Conservation (phyloP, 1,284 basidiomycete species). For the Cryptococcus deneoformans region DNA sequence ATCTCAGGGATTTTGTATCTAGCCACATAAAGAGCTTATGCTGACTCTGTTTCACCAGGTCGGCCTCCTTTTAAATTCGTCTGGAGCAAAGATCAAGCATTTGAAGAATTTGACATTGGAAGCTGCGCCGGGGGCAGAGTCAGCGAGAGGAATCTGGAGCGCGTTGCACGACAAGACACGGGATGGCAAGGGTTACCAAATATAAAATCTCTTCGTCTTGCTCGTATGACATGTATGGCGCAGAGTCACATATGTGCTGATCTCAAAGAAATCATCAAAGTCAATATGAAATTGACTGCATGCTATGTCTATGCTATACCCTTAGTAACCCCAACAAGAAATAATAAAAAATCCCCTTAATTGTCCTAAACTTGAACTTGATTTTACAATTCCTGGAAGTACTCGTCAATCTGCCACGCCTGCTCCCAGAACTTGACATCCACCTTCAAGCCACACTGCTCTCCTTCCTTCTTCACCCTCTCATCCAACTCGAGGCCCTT, state of each 20-base stretch:
- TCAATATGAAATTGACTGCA: no score
- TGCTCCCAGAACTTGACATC: constrained; percentile 80
- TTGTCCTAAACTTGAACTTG: no score
- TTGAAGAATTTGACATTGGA: constrained; percentile 47
- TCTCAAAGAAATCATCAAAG: no score
- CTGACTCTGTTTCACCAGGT: constrained; percentile 21
- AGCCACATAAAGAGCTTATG: neutral
- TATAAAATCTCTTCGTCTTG: constrained; percentile 21
- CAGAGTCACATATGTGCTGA: neutral
- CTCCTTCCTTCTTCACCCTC: constrained; percentile 68
- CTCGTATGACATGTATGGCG: no score
- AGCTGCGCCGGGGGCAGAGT: constrained; percentile 43
- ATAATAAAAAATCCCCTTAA: no score
- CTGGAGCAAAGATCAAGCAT: constrained; percentile 47
- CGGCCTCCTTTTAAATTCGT: constrained; percentile 42
- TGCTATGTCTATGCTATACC: neutral
- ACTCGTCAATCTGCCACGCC: constrained; percentile 91
- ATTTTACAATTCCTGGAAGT: constrained; percentile 6
- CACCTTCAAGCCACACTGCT: constrained; percentile 62
- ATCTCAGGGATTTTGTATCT: neutral
- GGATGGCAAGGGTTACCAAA: constrained; percentile 41
- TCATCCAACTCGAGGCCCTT: constrained; percentile 70
- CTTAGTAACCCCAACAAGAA: neutral
- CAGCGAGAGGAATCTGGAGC: constrained; percentile 47
- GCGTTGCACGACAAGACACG: constrained; percentile 39